phyloP scores from a whole-genome alignment of 805 yeast genomes.

The Ogataea nakhonphanomensis region DNA sequence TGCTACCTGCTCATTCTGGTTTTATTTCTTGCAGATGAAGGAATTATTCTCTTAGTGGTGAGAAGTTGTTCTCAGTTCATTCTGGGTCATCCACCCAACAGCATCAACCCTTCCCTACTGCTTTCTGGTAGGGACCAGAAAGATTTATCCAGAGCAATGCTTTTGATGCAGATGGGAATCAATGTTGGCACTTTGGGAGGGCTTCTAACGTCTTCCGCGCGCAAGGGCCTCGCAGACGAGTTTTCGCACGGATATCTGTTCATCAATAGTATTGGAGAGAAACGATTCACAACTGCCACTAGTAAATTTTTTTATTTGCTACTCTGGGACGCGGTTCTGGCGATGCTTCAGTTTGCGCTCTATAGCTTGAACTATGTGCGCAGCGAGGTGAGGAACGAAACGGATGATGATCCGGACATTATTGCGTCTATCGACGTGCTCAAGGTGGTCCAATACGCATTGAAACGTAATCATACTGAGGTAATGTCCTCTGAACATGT shows the following conservation, averaged over 20 bases:
- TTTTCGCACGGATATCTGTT: slow-evolving; percentile 38
- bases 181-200: slow-evolving; percentile 30
- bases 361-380: slow-evolving; percentile 30
- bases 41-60: slow-evolving; percentile 32
- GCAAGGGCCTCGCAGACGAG: slow-evolving; percentile 20
- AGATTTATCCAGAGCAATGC: slow-evolving; percentile 30
- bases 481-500: slow-evolving; percentile 18
- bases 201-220: slow-evolving; percentile 36
- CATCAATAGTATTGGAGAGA: slow-evolving; percentile 48
- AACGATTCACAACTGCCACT: slow-evolving; percentile 26
- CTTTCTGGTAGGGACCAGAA: slow-evolving; percentile 22
- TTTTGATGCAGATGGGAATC: slow-evolving; percentile 23
- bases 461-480: slow-evolving; percentile 1
- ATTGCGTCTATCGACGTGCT: slow-evolving; percentile 12
- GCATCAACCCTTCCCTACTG: slow-evolving; percentile 27
- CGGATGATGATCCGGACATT: slow-evolving; percentile 7
- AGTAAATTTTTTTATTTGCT: slow-evolving; percentile 24
- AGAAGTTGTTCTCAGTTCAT: slow-evolving; percentile 38
- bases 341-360: slow-evolving; percentile 30
- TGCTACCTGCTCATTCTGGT: slow-evolving; percentile 38
- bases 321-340: slow-evolving; percentile 31
- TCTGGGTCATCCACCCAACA: slow-evolving; percentile 39
- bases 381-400: slow-evolving; percentile 28
- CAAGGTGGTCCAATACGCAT: not conserved
- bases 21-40: slow-evolving; percentile 41